Conservation (phyloP, 441 rosid species). For the Sinapis alba region DNA sequence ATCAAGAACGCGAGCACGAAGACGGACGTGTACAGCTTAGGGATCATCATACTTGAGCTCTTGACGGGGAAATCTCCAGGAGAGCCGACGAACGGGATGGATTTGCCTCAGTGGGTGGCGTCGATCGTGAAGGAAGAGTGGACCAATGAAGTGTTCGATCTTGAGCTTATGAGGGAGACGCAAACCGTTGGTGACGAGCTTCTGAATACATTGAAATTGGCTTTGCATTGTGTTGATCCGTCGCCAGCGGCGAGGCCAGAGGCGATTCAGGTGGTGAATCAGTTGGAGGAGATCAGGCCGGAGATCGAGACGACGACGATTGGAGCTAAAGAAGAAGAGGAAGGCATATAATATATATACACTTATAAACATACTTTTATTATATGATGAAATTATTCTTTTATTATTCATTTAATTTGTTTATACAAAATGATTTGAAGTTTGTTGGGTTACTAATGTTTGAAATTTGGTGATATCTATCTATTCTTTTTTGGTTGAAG, state of each 20-base stretch:
- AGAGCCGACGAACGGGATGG: constrained; percentile 63
- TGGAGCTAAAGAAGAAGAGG: constrained; percentile 36
- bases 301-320: constrained; percentile 47
- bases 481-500: background rate
- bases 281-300: constrained; percentile 70
- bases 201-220: constrained; percentile 62
- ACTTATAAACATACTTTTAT: background rate
- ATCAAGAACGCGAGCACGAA: constrained; percentile 63
- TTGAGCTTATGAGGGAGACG: constrained; percentile 62
- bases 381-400: constrained; percentile 26
- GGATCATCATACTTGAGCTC: constrained; percentile 64
- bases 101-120: constrained; percentile 80
- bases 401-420: constrained; percentile 23
- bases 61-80: constrained; percentile 73
- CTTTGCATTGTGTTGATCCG: constrained; percentile 75
- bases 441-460: background rate
- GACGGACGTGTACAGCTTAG: constrained; percentile 72
- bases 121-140: constrained; percentile 74
- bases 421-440: constrained; percentile 6
- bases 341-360: background rate
- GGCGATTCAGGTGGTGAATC: constrained; percentile 51
- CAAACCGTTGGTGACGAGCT: constrained; percentile 56
- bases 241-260: constrained; percentile 66
- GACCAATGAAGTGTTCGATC: constrained; percentile 70
- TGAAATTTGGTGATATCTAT: constrained; percentile 7